Evolutionary conservation across 257 asterid species (phyloP), one percentile per base, ranked within the genome.

Genomic region (Solanum rostratum): DNA sequence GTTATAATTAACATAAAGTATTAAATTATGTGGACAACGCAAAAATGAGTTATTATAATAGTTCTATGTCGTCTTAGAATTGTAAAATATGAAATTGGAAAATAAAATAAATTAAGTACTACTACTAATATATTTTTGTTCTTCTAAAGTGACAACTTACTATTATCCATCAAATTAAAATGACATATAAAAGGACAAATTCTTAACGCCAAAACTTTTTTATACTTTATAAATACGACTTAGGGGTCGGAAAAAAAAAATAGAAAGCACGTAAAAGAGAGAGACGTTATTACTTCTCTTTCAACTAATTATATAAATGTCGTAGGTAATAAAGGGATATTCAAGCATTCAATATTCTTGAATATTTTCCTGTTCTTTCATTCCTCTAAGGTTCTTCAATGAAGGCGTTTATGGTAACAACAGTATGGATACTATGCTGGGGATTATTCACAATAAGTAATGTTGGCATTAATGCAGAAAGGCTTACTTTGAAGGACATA

Each of bases 371-470:
- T 71, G 18, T 14, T 49, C 55, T 43, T 19, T n/a, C 22, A 43
- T 74, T 76, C 82, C 62, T 45, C 13, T 30, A 18, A 29, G 46
- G 45, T 78, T 50, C 65, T 50, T 50, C 29, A 78, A 37, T 63
- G 39, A 84, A 63, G 50, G 57, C 84, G 3, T 55, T 79, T 27
- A 9, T 54, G 27, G 16, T 43, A 19, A 33, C 84, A 13, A 24
- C 54, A 55, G 78, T 79, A 76, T 88, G 89, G 88, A 65, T 81
- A 19, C 52, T 82, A 5, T 88, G 86, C 84, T 86, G 88, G 83
- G 83, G 65, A 69, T 41, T 88, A 71, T 65, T 88, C 19, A 68
- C 80, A 11, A 45, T 65, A 13, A 85, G 65, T 19, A 84, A 41
- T 22, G 41, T 66, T 8, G 87, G 88, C 18, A 84, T 62, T 62